phyloP scores from a whole-genome alignment of 1,284 basidiomycete genomes.

The Tetrapyrgos nigripes region DNA sequence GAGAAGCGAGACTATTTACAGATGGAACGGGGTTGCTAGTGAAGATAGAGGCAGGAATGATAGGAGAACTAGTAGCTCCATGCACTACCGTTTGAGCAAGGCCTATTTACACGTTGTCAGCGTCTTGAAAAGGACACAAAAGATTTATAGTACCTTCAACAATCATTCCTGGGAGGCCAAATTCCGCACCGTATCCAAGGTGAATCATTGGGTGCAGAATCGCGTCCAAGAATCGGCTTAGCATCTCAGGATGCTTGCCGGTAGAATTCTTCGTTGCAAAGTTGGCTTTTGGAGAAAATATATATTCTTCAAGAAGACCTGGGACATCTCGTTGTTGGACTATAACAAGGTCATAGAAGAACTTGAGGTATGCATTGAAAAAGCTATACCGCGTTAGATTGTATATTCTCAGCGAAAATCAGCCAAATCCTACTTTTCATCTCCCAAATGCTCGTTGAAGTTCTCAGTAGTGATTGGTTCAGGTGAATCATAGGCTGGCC shows the following conservation, averaged over 20 bases:
- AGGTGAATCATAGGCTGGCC: constrained; percentile 47
- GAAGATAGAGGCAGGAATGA: constrained; percentile 28
- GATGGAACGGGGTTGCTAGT: constrained; percentile 6
- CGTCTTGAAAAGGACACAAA: neutral
- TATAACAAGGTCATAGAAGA: constrained; percentile 56
- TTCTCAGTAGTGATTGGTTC: constrained; percentile 48
- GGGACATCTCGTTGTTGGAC: constrained; percentile 42
- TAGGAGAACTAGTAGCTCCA: constrained; percentile 24
- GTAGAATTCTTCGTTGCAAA: constrained; percentile 31
- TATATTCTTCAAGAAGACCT: constrained; percentile 56
- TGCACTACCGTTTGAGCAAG: constrained; percentile 52
- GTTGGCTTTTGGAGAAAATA: constrained; percentile 64
- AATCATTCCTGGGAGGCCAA: constrained; percentile 64
- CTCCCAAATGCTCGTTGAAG: constrained; percentile 55
- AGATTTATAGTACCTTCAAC: constrained; percentile 58
- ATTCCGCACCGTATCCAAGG: constrained; percentile 67
- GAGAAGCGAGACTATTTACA: constrained; percentile 8
- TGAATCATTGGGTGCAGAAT: constrained; percentile 73
- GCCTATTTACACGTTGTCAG: constrained; percentile 33
- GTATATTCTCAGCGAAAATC: neutral
- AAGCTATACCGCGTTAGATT: constrained; percentile 44
- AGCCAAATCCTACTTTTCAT: constrained; percentile 45
- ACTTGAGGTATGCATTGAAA: constrained; percentile 62
- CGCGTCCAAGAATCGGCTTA: constrained; percentile 63
- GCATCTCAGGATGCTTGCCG: constrained; percentile 57